phyloP scores from a whole-genome alignment of 2,329 filamentous ascomycete species.

The Paecilomyces variotii region DNA sequence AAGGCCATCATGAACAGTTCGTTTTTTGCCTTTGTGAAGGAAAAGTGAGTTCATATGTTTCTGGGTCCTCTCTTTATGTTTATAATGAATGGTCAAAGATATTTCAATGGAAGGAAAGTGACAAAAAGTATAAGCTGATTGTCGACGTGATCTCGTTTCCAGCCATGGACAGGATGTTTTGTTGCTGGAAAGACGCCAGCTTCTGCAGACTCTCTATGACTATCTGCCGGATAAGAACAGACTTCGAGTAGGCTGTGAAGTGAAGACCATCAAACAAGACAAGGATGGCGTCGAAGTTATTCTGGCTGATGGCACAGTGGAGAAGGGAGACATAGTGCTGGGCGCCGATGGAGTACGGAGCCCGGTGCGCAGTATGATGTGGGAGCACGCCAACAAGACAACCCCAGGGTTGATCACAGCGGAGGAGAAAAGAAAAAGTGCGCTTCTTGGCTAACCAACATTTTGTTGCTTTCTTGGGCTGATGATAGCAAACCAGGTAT shows the following conservation, averaged over 20 bases:
- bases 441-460: not conserved
- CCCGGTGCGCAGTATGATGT: constrained; percentile 25
- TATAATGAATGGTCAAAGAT: not conserved
- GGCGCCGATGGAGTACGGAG: constrained; percentile 37
- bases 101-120: not conserved
- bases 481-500: not conserved
- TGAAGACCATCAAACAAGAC: not conserved
- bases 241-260: constrained; percentile 19
- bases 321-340: constrained; percentile 26
- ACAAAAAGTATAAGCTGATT: constrained; percentile 9
- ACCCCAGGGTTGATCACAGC: constrained; percentile 1
- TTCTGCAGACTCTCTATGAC: constrained; percentile 17
- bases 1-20: constrained; percentile 11
- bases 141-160: not conserved
- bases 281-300: constrained; percentile 18
- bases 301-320: constrained; percentile 25
- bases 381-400: constrained; percentile 6
- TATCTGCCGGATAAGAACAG: constrained; percentile 16
- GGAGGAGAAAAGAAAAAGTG: not conserved
- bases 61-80: not conserved
- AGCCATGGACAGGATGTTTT: constrained; percentile 4
- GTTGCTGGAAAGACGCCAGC: not conserved
- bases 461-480: not conserved
- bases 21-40: constrained; percentile 3
- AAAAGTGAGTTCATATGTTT: not conserved